phyloP scores from a whole-genome alignment of 495 filamentous ascomycete species.

The Penicillium goetzii region DNA sequence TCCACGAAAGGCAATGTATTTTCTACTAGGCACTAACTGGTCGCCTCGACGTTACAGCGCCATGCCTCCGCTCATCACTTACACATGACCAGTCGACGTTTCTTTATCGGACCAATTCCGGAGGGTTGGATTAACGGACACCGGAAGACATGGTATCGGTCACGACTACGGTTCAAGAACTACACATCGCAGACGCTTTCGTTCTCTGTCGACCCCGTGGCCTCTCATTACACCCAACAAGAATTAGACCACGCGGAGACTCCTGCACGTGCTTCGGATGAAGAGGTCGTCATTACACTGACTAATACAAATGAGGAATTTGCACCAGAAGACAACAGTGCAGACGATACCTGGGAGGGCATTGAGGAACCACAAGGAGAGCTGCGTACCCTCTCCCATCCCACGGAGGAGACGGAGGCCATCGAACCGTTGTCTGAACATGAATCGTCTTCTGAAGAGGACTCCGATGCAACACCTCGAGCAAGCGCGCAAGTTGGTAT shows the following conservation, averaged over 20 bases:
- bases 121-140: constrained; percentile 70
- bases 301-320: constrained; percentile 23
- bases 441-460: constrained; percentile 15
- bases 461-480: constrained; percentile 22
- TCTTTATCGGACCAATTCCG: constrained; percentile 71
- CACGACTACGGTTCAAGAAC: constrained; percentile 55
- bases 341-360: constrained; percentile 22
- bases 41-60: constrained; percentile 42
- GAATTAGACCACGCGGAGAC: constrained; percentile 23
- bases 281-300: constrained; percentile 29
- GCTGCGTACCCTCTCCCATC: constrained; percentile 28
- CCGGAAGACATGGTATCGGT: constrained; percentile 64
- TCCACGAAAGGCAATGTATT: background rate
- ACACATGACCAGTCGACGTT: constrained; percentile 63
- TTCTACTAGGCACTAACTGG: constrained; percentile 12
- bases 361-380: constrained; percentile 25
- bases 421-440: constrained; percentile 9
- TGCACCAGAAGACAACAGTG: constrained; percentile 23
- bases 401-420: constrained; percentile 19
- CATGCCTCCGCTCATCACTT: constrained; percentile 67
- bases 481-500: constrained; percentile 14
- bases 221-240: constrained; percentile 45
- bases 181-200: constrained; percentile 60
- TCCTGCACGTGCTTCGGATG: constrained; percentile 22
- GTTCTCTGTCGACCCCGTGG: constrained; percentile 53